These are phyloP conservation scores for Amorphotheca resinae DNA, from an alignment of 495 filamentous ascomycete species.

Conservation along the genomic window DNA sequence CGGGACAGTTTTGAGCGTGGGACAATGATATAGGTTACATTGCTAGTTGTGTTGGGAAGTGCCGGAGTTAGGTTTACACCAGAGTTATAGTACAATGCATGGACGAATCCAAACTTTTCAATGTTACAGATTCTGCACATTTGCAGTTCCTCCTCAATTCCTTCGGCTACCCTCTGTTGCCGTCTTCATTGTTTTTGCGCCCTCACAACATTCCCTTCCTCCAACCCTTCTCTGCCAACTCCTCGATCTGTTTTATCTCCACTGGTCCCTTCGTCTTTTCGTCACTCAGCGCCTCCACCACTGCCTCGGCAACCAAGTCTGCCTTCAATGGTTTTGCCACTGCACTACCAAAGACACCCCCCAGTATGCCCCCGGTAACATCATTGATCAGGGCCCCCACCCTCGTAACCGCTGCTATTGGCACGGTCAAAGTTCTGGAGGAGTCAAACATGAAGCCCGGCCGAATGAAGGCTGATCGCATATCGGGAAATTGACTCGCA, in stretches of 20 bases:
- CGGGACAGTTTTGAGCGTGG: constrained; percentile 95
- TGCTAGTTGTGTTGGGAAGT: neutral
- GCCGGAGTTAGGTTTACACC: constrained; percentile 7
- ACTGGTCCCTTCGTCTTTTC: constrained; percentile 55
- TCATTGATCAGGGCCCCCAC: constrained; percentile 59
- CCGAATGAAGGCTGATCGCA: constrained; percentile 72
- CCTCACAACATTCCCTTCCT: constrained; percentile 62
- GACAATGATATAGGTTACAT: constrained; percentile 56
- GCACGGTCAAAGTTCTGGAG: constrained; percentile 68
- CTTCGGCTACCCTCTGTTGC: neutral
- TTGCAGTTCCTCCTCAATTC: no score
- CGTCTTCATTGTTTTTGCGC: no score
- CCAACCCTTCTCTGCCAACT: constrained; percentile 63
- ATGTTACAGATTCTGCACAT: no score
- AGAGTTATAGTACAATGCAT: constrained; percentile 14
- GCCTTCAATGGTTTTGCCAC: constrained; percentile 77
- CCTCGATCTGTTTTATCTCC: constrained; percentile 56
- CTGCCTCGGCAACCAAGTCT: constrained; percentile 72
- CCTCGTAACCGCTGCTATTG: constrained; percentile 61
- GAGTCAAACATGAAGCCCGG: constrained; percentile 84
- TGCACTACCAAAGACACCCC: constrained; percentile 50
- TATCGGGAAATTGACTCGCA: constrained; percentile 49
- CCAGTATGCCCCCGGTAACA: constrained; percentile 49
- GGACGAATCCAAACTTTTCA: constrained; percentile 14
- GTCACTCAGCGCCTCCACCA: constrained; percentile 67